A percentile compares a stretch with the other conserved stretches of the same genome.
Conservation (phyloP, 371 early-diverging fungal genomes). For the Apophysomyces sp. region DNA sequence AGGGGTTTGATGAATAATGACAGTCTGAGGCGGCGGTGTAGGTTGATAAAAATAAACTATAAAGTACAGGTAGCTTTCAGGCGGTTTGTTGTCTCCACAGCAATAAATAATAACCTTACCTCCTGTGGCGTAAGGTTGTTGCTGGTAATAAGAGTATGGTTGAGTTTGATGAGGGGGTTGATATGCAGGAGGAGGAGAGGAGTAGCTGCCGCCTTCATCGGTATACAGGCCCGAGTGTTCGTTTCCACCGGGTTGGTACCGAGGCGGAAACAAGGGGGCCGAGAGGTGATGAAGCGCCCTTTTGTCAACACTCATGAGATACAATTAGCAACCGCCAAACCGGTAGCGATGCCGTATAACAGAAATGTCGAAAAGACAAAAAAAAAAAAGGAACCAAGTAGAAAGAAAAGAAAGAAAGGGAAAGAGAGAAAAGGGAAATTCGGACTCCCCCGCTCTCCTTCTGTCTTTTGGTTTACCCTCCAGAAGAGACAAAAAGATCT, state of each 20-base stretch:
- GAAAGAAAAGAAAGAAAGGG: background rate
- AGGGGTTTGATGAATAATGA: constrained; percentile 36
- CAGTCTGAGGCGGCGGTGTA: constrained; percentile 42
- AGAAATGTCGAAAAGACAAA: background rate
- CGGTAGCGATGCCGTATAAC: background rate
- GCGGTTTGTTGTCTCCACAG: background rate
- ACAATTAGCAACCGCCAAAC: background rate
- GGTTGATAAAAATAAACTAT: constrained; percentile 30
- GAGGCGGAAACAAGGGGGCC: background rate
- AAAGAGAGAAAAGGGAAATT: background rate
- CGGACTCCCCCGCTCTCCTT: no score
- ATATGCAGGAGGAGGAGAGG: constrained; percentile 20
- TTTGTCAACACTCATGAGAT: background rate
- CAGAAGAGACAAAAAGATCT: no score
- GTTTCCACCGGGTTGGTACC: background rate
- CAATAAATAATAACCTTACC: background rate
- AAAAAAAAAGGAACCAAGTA: background rate
- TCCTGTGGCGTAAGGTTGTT: constrained; percentile 5
- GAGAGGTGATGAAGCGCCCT: constrained; percentile 4
- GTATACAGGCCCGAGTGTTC: background rate
- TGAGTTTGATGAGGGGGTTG: constrained; percentile 5
- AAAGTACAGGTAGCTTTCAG: background rate
- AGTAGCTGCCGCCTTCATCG: background rate
- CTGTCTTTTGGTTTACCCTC: no score
- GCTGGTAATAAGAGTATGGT: constrained; percentile 1